A percentile compares a stretch with the other conserved stretches of the same genome.
Conservation (phyloP, 768 basidiomycete genomes). For the Mycena venus region DNA sequence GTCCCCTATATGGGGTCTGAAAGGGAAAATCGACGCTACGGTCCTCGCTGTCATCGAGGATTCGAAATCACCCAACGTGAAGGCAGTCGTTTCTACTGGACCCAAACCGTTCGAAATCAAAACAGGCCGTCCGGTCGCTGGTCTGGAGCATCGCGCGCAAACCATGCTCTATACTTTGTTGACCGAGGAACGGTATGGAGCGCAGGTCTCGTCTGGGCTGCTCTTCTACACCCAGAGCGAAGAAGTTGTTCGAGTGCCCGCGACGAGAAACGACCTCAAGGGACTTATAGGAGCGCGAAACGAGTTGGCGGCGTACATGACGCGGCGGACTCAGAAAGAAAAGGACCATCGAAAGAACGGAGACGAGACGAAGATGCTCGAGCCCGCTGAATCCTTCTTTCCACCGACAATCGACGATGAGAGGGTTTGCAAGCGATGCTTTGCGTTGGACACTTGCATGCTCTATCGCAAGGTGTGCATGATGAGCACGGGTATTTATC, state of each 20-base stretch:
- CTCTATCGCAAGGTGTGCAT: constrained; percentile 85
- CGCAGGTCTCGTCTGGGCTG: constrained; percentile 84
- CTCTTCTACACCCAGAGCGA: constrained; percentile 96
- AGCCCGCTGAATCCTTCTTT: constrained; percentile 69
- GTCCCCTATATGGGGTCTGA: constrained; percentile 94
- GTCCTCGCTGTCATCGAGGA: constrained; percentile 78
- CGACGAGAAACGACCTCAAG: constrained; percentile 84
- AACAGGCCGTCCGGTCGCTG: constrained; percentile 82
- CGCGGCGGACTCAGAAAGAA: constrained; percentile 55
- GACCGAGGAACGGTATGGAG: constrained; percentile 91
- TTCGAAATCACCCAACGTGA: constrained; percentile 41
- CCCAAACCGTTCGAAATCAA: constrained; percentile 95
- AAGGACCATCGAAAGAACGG: constrained; percentile 12
- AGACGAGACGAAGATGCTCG: neutral
- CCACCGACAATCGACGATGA: constrained; percentile 91
- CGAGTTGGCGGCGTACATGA: constrained; percentile 85
- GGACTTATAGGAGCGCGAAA: constrained; percentile 88
- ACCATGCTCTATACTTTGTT: constrained; percentile 97
- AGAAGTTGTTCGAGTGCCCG: constrained; percentile 86
- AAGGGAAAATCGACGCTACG: constrained; percentile 95
- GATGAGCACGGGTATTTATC: neutral
- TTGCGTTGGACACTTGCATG: constrained; percentile 89
- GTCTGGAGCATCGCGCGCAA: constrained; percentile 96
- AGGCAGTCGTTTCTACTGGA: constrained; percentile 45
- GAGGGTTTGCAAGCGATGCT: constrained; percentile 85